Percentiles rank a stretch among this genome's conserved stretches.
Conservation (phyloP, 148 eudicot species). For the Dianthus caryophyllus region DNA sequence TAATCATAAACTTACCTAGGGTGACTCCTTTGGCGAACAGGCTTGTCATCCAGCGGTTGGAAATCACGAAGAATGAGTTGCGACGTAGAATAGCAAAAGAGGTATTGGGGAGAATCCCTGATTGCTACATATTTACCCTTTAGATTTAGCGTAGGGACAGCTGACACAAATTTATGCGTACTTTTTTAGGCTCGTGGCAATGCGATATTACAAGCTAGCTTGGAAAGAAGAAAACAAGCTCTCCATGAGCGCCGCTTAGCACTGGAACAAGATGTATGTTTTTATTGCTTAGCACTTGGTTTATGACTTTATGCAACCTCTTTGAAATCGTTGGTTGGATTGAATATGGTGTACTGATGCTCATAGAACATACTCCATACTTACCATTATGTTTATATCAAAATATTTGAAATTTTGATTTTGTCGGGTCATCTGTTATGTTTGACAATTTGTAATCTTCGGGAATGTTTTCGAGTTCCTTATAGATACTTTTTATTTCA, state of each 20-base stretch:
- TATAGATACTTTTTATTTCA: constrained; percentile 21
- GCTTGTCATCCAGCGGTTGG: constrained; percentile 93
- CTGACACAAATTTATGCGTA: constrained; percentile 22
- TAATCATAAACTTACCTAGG: background rate
- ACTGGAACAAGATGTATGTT: constrained; percentile 93
- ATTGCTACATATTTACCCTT: background rate
- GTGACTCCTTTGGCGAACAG: constrained; percentile 34
- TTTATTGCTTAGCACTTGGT: background rate
- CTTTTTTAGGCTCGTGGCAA: constrained; percentile 79
- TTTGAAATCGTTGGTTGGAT: background rate
- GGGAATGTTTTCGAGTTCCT: background rate
- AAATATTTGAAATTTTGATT: background rate
- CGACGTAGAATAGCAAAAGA: constrained; percentile 88
- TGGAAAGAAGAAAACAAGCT: constrained; percentile 98
- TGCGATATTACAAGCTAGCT: constrained; percentile 95
- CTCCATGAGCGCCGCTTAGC: constrained; percentile 97
- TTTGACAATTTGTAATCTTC: background rate
- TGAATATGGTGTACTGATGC: background rate
- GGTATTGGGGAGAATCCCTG: constrained; percentile 34
- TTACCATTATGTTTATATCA: background rate
- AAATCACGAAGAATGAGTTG: constrained; percentile 84
- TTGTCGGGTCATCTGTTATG: background rate
- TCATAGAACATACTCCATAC: background rate
- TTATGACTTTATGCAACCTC: background rate
- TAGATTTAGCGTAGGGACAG: background rate